Percentiles rank a stretch among this genome's conserved stretches.
phyloP scores from a whole-genome alignment of 2,329 filamentous ascomycete genomes.

The Teratosphaeria nubilosa region DNA sequence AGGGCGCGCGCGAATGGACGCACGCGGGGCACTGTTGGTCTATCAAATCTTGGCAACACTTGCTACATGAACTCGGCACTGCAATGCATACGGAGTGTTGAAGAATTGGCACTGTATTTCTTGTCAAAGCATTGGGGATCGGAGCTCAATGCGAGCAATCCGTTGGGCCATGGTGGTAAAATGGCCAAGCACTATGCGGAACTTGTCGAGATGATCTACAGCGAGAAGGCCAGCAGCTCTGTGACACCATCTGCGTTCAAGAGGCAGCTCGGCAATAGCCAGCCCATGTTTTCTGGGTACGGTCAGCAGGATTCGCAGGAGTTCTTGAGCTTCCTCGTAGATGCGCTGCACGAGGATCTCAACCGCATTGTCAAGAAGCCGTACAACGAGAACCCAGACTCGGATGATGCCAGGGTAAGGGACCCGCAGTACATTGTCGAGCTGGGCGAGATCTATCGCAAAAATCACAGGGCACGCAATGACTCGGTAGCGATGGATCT shows the following conservation, averaged over 20 bases:
- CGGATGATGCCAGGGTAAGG: slow-evolving; percentile 88
- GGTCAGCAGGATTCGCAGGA: slow-evolving; percentile 97
- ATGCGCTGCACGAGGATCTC: slow-evolving; percentile 88
- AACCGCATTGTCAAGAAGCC: slow-evolving; percentile 93
- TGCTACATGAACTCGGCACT: slow-evolving; percentile 99
- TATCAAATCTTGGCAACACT: slow-evolving; percentile 89
- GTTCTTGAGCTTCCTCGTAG: slow-evolving; percentile 87
- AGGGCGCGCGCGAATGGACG: slow-evolving; percentile 59
- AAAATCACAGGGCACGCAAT: slow-evolving; percentile 83
- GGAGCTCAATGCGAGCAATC: slow-evolving; percentile 79
- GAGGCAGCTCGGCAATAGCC: slow-evolving; percentile 65
- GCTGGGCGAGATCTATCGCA: slow-evolving; percentile 81
- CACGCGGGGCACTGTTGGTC: slow-evolving; percentile 65
- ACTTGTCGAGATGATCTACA: slow-evolving; percentile 70
- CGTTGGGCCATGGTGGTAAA: slow-evolving; percentile 72
- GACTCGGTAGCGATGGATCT: slow-evolving; percentile 92
- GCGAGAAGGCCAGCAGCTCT: slow-evolving; percentile 53
- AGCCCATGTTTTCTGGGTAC: slow-evolving; percentile 82
- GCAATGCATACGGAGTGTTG: slow-evolving; percentile 86
- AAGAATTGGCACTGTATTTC: slow-evolving; percentile 90
- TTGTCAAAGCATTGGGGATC: slow-evolving; percentile 58
- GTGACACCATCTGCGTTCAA: slow-evolving; percentile 78
- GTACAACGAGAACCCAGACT: slow-evolving; percentile 95
- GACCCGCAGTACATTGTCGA: slow-evolving; percentile 69
- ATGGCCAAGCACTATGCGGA: slow-evolving; percentile 77